Evolutionary conservation across 495 filamentous ascomycete species (phyloP).

Genomic region (Aspergillus leporis): DNA sequence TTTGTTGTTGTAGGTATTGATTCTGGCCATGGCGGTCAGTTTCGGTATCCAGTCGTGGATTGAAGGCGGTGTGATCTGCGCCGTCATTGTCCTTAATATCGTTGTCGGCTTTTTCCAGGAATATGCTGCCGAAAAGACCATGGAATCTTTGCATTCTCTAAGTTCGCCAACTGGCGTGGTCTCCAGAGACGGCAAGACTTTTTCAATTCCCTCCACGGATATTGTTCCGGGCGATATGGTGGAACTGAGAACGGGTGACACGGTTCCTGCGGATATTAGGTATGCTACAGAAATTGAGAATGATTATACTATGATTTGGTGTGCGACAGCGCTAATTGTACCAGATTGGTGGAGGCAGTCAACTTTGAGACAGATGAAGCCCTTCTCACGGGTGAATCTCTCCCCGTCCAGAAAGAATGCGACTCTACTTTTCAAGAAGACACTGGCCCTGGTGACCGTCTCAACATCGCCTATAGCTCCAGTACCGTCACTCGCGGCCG

Average conservation of each 20-base stretch:
- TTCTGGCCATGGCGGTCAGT: slow-evolving; percentile 69
- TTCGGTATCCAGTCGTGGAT: slow-evolving; percentile 70
- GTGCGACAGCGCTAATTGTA: too few relatives aligned
- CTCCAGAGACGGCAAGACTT: slow-evolving; percentile 53
- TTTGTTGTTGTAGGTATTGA: slow-evolving; percentile 53
- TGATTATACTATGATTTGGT: too few relatives aligned
- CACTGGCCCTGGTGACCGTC: slow-evolving; percentile 65
- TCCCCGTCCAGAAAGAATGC: slow-evolving; percentile 64
- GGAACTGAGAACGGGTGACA: slow-evolving; percentile 79
- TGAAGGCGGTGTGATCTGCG: slow-evolving; percentile 67
- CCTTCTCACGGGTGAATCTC: slow-evolving; percentile 72
- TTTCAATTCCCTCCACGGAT: slow-evolving; percentile 55
- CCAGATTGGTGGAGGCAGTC: slow-evolving; percentile 57
- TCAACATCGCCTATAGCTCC: slow-evolving; percentile 71
- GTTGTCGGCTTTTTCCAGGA: slow-evolving; percentile 71
- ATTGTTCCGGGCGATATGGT: slow-evolving; percentile 68
- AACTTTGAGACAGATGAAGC: slow-evolving; percentile 77
- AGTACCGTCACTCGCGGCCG: slow-evolving; percentile 73
- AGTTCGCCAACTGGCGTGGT: slow-evolving; percentile 62
- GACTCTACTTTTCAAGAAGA: slow-evolving; percentile 44
- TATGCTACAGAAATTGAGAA: too few relatives aligned
- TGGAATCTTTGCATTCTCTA: slow-evolving; percentile 66
- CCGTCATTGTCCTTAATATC: slow-evolving; percentile 67
- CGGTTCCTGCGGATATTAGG: slow-evolving; percentile 70
- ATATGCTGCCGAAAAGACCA: slow-evolving; percentile 72